Percentiles rank a stretch among this genome's conserved stretches.
These are phyloP conservation scores for Boletus edulis DNA, from an alignment of 768 basidiomycete genomes.

Conservation along the genomic window DNA sequence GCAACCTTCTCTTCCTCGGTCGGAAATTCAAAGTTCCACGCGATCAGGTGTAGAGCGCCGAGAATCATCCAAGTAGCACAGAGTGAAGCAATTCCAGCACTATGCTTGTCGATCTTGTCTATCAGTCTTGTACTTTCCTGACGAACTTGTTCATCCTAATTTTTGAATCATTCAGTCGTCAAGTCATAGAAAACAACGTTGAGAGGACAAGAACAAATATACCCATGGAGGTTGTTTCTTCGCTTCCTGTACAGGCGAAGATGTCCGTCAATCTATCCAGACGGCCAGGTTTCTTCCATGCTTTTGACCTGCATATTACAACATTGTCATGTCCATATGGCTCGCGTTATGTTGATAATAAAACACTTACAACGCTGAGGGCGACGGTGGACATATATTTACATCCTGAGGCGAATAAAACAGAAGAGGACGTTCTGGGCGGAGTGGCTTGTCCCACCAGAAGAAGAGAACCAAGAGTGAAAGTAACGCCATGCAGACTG, in stretches of 20 bases:
- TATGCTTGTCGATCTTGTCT: neutral
- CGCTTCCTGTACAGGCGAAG: too few relatives aligned
- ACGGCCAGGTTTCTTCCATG: too few relatives aligned
- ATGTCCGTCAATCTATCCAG: too few relatives aligned
- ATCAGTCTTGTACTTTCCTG: too few relatives aligned
- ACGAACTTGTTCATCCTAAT: too few relatives aligned
- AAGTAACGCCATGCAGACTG: neutral
- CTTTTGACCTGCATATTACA: too few relatives aligned
- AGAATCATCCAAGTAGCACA: neutral
- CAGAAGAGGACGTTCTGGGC: neutral
- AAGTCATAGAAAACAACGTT: too few relatives aligned
- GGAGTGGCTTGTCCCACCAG: constrained; percentile 4
- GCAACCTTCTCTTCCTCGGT: neutral
- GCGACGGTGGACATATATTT: neutral
- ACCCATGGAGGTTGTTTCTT: too few relatives aligned
- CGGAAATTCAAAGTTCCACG: neutral
- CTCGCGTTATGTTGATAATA: neutral
- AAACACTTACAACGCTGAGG: neutral
- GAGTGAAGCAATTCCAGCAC: neutral
- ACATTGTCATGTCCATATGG: neutral
- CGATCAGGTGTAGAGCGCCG: neutral
- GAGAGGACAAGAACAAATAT: too few relatives aligned
- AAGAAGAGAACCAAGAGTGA: neutral
- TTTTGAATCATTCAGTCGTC: too few relatives aligned
- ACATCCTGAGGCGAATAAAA: neutral